A percentile compares a stretch with the other conserved stretches of the same genome.
Evolutionary conservation across 805 yeast genomes (phyloP).

Genomic region (Vanderwaltozyma yarrowii): DNA sequence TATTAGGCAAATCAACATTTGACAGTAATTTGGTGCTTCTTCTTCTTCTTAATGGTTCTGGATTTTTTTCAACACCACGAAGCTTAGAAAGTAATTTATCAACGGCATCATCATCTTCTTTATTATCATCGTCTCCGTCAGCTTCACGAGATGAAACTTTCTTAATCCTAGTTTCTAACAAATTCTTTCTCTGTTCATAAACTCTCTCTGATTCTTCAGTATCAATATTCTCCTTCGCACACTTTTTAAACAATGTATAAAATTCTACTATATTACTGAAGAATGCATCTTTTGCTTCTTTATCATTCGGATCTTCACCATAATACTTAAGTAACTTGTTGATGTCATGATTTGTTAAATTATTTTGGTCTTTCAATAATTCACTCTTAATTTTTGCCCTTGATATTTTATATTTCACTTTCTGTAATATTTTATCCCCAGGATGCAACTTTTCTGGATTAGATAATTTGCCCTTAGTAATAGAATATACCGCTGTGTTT

Average conservation of each 20-base stretch:
- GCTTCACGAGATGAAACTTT: not conserved
- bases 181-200: slow-evolving; percentile 51
- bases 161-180: slow-evolving; percentile 26
- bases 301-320: slow-evolving; percentile 55
- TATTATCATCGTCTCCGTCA: slow-evolving; percentile 4
- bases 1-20: not conserved
- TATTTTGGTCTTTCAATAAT: slow-evolving; percentile 40
- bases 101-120: slow-evolving; percentile 14
- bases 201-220: slow-evolving; percentile 59
- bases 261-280: slow-evolving; percentile 54
- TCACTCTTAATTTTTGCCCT: slow-evolving; percentile 46
- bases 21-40: slow-evolving; percentile 8
- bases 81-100: slow-evolving; percentile 19
- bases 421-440: slow-evolving; percentile 46
- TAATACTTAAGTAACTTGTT: slow-evolving; percentile 55
- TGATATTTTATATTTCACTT: slow-evolving; percentile 42
- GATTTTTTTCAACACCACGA: slow-evolving; percentile 15
- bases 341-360: slow-evolving; percentile 41
- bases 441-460: slow-evolving; percentile 58
- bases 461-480: slow-evolving; percentile 56
- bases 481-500: slow-evolving; percentile 40
- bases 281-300: slow-evolving; percentile 47
- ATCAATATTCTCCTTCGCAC: slow-evolving; percentile 52
- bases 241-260: slow-evolving; percentile 50
- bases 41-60: slow-evolving; percentile 13